These are phyloP conservation scores for Xylaria arbuscula DNA, from an alignment of 2,329 filamentous ascomycete genomes.

Conservation along the genomic window DNA sequence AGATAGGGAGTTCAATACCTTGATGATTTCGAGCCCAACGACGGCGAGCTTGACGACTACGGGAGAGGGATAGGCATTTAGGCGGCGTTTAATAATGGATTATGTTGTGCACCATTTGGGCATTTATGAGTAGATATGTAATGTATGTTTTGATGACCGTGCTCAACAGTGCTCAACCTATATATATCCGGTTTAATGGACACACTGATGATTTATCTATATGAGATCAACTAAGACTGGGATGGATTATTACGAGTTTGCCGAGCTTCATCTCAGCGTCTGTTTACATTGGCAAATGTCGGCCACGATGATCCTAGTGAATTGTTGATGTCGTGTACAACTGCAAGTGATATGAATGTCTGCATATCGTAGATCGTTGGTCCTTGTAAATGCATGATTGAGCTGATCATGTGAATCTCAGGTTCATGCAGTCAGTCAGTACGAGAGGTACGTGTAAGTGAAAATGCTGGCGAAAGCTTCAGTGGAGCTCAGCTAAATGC, in stretches of 20 bases:
- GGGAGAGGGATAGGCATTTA: conserved; percentile 10
- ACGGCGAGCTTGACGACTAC: not conserved
- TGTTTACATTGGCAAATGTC: not conserved
- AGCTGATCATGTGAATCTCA: conserved; percentile 1
- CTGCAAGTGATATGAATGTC: not conserved
- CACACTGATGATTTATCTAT: not conserved
- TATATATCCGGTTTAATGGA: conserved; percentile 13
- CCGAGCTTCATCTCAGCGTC: not conserved
- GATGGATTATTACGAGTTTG: not conserved
- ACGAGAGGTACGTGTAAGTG: not conserved
- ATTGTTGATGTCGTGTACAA: not conserved
- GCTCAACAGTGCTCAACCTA: not conserved
- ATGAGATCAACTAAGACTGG: not conserved
- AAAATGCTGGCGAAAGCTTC: not conserved
- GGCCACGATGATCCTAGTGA: conserved; percentile 7
- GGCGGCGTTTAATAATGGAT: conserved; percentile 26
- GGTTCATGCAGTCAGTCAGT: not conserved
- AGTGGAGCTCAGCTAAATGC: not conserved
- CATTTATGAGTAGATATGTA: conserved; percentile 2
- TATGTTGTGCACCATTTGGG: conserved; percentile 10
- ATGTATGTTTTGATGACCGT: conserved; percentile 8
- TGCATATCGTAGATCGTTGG: not conserved
- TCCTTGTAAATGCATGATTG: not conserved
- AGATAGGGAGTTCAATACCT: conserved; percentile 59
- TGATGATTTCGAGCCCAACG: not conserved